Percentiles rank a stretch among this genome's conserved stretches.
These are phyloP conservation scores for Phytopythium boreale DNA, from an alignment of 352 stramenopile species.

Conservation along the genomic window DNA sequence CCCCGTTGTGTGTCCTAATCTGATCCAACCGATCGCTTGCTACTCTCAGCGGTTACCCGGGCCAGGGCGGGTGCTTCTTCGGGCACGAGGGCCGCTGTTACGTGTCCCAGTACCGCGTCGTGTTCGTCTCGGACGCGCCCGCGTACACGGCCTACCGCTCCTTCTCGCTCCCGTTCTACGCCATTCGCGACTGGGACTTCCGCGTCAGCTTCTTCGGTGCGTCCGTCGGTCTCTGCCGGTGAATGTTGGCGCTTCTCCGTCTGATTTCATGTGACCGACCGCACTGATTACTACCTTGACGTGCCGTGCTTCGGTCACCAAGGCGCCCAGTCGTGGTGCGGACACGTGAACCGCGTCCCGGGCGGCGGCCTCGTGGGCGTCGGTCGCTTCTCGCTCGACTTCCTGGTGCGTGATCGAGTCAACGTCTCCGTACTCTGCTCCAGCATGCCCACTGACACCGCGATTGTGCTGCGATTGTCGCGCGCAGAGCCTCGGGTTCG, in stretches of 20 bases:
- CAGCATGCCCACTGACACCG: neutral
- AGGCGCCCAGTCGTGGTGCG: constrained; percentile 65
- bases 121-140: constrained; percentile 50
- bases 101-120: constrained; percentile 74
- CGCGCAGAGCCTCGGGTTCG: constrained; percentile 60
- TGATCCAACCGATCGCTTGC: neutral
- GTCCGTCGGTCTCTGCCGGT: neutral
- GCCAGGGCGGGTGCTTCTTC: constrained; percentile 81
- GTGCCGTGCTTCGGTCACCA: neutral
- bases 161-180: constrained; percentile 78
- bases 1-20: neutral
- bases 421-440: neutral
- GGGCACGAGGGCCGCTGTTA: constrained; percentile 63
- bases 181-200: constrained; percentile 73
- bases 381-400: constrained; percentile 56
- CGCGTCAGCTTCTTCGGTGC: constrained; percentile 57
- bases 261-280: neutral
- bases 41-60: constrained; percentile 59
- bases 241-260: no score
- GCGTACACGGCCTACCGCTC: constrained; percentile 51
- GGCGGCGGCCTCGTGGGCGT: constrained; percentile 63
- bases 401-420: constrained; percentile 32
- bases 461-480: neutral
- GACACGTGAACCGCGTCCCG: constrained; percentile 66
- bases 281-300: neutral